Evolutionary conservation across 257 asterid species (phyloP), one percentile per base, ranked within the genome.

Genomic region (Dorcoceras hygrometricum): DNA sequence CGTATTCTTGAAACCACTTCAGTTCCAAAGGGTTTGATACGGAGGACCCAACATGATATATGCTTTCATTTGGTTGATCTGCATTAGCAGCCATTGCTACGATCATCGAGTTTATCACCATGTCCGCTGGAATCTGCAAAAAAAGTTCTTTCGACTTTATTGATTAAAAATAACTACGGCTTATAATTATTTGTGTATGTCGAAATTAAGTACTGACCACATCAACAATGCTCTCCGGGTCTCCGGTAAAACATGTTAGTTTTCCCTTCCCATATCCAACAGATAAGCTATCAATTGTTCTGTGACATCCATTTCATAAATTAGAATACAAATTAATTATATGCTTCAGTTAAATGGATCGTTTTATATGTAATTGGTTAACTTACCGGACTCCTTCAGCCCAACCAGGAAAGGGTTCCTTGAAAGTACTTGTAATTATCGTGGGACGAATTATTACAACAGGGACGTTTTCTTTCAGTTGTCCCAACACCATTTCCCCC

Each of bases 101-200:
- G 0, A 89, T 84, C 94, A 86, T 92, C 10, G 91, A 84, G 48
- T 92, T 89, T 81, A 92, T 95, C 81, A 92, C 98, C 98, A 92
- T 92, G 28, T 92, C 98, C 0, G 94, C 97, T 5, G 97, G 98
- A 31, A 92, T 87, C 98, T 89, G 87, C 74, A 65, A 60, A 27
- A 4, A 27, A n/a, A n/a, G n/a, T 20, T 23, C 9, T 23, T 50
- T 29, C 34, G 34, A n/a, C n/a, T n/a, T n/a, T n/a, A n/a, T n/a
- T n/a, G n/a, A n/a, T n/a, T n/a, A n/a, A n/a, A n/a, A n/a, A n/a
- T n/a, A n/a, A n/a, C n/a, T n/a, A n/a, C n/a, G n/a, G n/a, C n/a
- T n/a, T n/a, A n/a, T n/a, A n/a, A n/a, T n/a, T n/a, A n/a, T 28
- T 28, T 28, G 31, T 28, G 31, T 28, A 4, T 28, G 7, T 28